Base-by-base conservation (phyloP, 306 rosid species). In the Senna siamea region DNA sequence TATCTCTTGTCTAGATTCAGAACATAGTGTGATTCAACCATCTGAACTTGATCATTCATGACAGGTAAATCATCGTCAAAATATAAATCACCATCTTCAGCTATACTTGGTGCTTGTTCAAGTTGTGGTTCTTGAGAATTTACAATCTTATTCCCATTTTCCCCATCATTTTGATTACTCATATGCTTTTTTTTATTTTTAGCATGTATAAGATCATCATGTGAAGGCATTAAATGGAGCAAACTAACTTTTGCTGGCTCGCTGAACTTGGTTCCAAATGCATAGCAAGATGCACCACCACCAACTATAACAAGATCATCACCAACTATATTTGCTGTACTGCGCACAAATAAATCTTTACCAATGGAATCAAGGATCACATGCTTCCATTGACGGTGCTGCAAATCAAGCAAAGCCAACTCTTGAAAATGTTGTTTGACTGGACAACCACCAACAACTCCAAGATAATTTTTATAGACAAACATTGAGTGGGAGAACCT, bases 231-330 rank as follows among this genome's bases (percentile, higher is more conserved):
- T 68, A 87, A 59, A 40, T 84, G 79, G 73, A 74, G 81, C 86
- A 94, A 54, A 66, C 83, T 81, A 74, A 94, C 78, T 81, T 84
- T 94, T 73, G 87, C 76, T 43, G 96, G 97, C 88, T 84, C 92
- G 56, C 97, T 94, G 82, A 94, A 94, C 83, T 85, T 94, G 57
- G 98, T 88, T 79, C 96, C 97, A 87, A 94, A 94, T 55, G 98
- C 98, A 83, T 89, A 94, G 83, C 97, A 91, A 56, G 98, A 38
- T 57, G 96, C 96, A 19, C 98, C 98, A 26, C 98, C 98, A 55
- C 97, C 98, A 71, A 92, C 73, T 76, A 92, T 55, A 34, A 92
- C 79, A 75, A 94, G 95, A 73, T 91, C 83, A 69, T 89, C 86
- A n/a, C 92, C 88, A 32, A 91, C 32, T 18, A 94, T 82, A 72